Evolutionary conservation across 1,139 yeast genomes (phyloP), one percentile per base, ranked within the genome.

Genomic region (Scheffersomyces cryptocercus): DNA sequence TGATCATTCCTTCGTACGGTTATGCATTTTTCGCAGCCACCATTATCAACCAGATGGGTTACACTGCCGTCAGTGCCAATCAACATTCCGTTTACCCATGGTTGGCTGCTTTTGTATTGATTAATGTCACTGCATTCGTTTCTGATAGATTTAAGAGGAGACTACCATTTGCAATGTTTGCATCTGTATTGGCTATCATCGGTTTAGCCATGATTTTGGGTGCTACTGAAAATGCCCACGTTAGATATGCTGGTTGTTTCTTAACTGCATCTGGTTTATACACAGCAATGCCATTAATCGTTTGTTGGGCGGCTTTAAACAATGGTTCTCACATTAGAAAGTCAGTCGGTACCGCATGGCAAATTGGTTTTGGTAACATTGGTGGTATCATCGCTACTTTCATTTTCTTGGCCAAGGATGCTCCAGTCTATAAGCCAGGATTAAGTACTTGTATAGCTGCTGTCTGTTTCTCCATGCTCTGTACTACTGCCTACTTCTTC

Each of bases 351-450:
- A 80, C 89, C 13, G 89, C 88, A 2, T 82, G 84, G 75, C 87
- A 84, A 56, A 79, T 87, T 52, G 95, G 93, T 1, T 85, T 85
- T 59, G 95, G 93, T 50, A 86, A 87, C 64, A 83, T 85, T 58
- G 95, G 95, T 49, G 95, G 93, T 56, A 86, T 86, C 57, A 78
- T 86, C 49, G 72, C 91, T 11, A 81, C 90, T 2, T 85, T 75
- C 56, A 67, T 83, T 26, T 85, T 81, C 68, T 69, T 82, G 40
- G 55, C 74, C 31, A 62, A 64, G 38, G 88, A 82, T 50, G 77
- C 86, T 29, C 89, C 89, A 14, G 67, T 62, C 29, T 85, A 79
- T 63, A 69, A 57, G 29, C 80, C 75, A 28, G 91, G 90, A 40
- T 68, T 84, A 44, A 64, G 69, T 39, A 76, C 75, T 39, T 66